Base-by-base conservation (phyloP, 164 flowering plant genomes). In the Vitis vinifera region DNA sequence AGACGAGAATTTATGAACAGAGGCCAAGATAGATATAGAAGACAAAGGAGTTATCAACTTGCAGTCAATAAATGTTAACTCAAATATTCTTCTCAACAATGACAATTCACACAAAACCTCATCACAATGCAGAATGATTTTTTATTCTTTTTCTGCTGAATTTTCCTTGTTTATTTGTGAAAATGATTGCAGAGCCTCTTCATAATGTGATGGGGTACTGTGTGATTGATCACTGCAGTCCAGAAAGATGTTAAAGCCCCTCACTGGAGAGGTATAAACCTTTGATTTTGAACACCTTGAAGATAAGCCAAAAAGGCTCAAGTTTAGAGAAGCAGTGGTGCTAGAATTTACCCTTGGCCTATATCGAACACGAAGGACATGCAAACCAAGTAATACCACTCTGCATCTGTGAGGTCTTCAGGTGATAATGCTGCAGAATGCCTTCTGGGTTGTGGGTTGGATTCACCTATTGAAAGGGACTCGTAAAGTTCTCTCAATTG, bases 351-450 rank as follows among this genome's bases (percentile, higher is more conserved):
- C 97, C 97, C 93, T 76, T 89, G 84, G 63, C 90, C 92, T 65
- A 81, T 69, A 69, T 77, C 75, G 87, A 89, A 92, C 15, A 76
- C 75, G 73, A 94, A 94, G 51, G 97, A 88, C 97, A 94, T 91
- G 87, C 98, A 94, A 64, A 94, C 94, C 82, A 94, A 78, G 85
- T 85, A 92, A 75, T 83, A 92, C 97, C 97, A 92, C 83, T 94
- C 97, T 0, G 89, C 69, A 55, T 91, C 92, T 2, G 92, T 81
- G 48, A 94, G 93, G 77, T 94, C 98, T 85, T 94, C 98, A 12
- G 98, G 98, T 64, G 98, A 91, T 13, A 94, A 80, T 65, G 98
- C 86, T 61, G 91, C 93, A 7, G 91, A 88, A 50, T 94, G 90
- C 79, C 97, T 82, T 74, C 79, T 77, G 23, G 89, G 74, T 70